Base-by-base conservation (phyloP, 1,139 yeast genomes). In the Ashbya aceris region DNA sequence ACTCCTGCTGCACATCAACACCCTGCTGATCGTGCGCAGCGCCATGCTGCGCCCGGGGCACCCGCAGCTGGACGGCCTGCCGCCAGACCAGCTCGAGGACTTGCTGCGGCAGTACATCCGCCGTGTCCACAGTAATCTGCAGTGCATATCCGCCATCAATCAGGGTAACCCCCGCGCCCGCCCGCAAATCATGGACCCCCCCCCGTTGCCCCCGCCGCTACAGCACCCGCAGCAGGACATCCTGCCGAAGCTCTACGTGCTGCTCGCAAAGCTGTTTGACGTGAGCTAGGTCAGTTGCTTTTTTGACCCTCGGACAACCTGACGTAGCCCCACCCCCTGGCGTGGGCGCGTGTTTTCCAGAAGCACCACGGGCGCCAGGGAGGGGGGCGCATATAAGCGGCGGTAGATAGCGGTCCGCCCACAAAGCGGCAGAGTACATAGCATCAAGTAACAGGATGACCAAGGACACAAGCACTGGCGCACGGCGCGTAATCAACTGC, bases 111-210 rank as follows among this genome's bases (percentile, higher is more conserved):
- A 60, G 41, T 52, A 54, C 44, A 43, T 59, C 42, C 56, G 56
- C 41, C 43, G 64, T 29, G 60, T 60, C 6, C 64, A 60, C 47
- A 56, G 64, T 9, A 60, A 60, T 42, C 43, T 60, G 39, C 64
- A 60, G 38, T 58, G 64, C 43, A 58, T 60, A 14, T 59, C 64
- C 9, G 61, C 55, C 44, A 51, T 60, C 27, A 60, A 60, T 45
- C 62, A 58, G 40, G 64, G 63, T 29, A 38, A 46, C n/a, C 38
- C 37, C 9, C 44, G 44, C 23, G 53, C 56, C 5, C 58, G 54
- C 40, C 64, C 64, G 2, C 35, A 50, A 28, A 53, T 60, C 4
- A 40, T 56, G 33, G 60, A 55, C 9, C 51, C 59, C 2, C 62
- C 62, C 11, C 44, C 52, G 27, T 46, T 49, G 27, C 37, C 32